These are phyloP conservation scores for Hygrophila difformis DNA, from an alignment of 257 asterid genomes.

Conservation along the genomic window DNA sequence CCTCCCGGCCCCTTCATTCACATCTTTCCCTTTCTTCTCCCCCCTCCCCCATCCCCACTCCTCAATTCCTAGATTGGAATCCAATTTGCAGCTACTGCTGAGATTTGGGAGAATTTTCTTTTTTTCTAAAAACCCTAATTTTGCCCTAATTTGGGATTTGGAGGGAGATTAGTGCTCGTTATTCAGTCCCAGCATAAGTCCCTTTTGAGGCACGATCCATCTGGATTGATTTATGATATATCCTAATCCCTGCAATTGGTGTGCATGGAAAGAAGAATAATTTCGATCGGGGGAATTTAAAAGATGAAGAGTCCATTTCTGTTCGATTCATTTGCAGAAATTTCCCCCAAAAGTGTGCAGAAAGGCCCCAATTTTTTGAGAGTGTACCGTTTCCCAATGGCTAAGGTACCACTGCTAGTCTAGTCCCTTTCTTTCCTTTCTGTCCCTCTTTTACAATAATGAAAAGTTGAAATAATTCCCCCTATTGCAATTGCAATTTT, in stretches of 20 bases:
- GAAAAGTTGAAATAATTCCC: too few species aligned
- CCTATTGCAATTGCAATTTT: too few species aligned
- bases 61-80: conserved; percentile 8
- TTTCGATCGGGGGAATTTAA: conserved; percentile 12
- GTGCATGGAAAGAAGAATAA: conserved; percentile 25
- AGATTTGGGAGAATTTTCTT: conserved; percentile 7
- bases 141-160: too few species aligned
- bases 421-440: conserved; percentile 54
- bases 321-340: conserved; percentile 31
- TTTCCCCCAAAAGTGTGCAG: conserved; percentile 9
- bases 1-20: conserved; percentile 8
- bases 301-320: conserved; percentile 62
- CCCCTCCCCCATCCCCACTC: neutral
- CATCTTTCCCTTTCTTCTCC: conserved; percentile 7
- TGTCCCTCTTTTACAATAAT: conserved; percentile 15
- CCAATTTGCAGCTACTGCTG: neutral
- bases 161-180: too few species aligned
- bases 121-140: neutral
- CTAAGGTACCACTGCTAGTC: conserved; percentile 24
- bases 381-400: conserved; percentile 53
- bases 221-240: too few species aligned
- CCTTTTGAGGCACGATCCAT: too few species aligned
- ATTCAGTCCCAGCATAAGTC: too few species aligned
- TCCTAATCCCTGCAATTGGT: conserved; percentile 22
- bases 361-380: conserved; percentile 4